Conservation (phyloP, 1,284 basidiomycete genomes). For the Tranzscheliella williamsii region DNA sequence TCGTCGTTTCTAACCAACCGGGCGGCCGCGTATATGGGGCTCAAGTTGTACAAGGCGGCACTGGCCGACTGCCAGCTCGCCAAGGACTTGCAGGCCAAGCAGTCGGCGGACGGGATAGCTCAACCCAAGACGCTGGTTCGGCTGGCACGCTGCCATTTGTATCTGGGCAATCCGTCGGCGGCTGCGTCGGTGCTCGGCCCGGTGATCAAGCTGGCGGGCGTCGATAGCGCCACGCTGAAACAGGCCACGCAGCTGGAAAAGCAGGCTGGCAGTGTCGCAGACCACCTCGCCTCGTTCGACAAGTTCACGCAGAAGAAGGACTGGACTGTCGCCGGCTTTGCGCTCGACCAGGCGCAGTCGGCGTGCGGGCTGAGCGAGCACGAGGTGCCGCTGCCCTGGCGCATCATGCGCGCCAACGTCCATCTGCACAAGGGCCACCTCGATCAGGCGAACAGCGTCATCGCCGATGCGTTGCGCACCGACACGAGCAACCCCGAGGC, state of each 20-base stretch:
- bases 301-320: constrained; percentile 69
- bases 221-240: constrained; percentile 23
- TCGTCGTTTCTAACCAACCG: constrained; percentile 80
- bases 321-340: constrained; percentile 62
- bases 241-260: constrained; percentile 38
- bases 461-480: constrained; percentile 74
- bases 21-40: constrained; percentile 79
- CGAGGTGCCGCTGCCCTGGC: constrained; percentile 39
- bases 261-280: constrained; percentile 36
- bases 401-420: constrained; percentile 36
- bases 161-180: constrained; percentile 43
- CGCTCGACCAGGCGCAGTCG: constrained; percentile 49
- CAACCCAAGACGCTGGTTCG: constrained; percentile 51
- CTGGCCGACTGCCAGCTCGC: constrained; percentile 79
- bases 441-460: constrained; percentile 43
- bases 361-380: constrained; percentile 32
- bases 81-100: constrained; percentile 66
- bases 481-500: constrained; percentile 77
- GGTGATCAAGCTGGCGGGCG: constrained; percentile 1
- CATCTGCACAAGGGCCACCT: constrained; percentile 46
- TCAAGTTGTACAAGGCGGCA: constrained; percentile 75
- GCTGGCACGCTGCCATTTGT: constrained; percentile 50
- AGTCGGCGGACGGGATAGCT: constrained; percentile 16
- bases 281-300: constrained; percentile 65
- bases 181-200: constrained; percentile 33